Evolutionary conservation across 257 asterid species (phyloP), one percentile per base, ranked within the genome.

Genomic region (Cordia subcordata): DNA sequence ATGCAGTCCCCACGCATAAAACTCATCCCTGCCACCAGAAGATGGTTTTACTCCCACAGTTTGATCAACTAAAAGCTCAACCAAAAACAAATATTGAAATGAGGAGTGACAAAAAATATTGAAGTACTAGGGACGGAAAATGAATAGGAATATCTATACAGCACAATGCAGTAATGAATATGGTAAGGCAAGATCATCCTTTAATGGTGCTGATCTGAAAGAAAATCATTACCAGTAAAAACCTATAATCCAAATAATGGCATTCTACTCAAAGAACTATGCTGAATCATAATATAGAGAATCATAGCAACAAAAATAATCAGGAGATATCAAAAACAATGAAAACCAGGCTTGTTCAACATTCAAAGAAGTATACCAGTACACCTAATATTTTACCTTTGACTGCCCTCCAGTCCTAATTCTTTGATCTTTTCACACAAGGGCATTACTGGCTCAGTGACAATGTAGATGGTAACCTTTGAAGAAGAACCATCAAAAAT

Each of bases 401-500:
- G 99, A 71, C 82, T 81, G 75, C 95, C 96, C 61, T 79, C 72
- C 60, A 92, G 68, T 66, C 94, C 97, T 81, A 92, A 74, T 78
- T 92, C 97, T 86, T 86, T 92, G 73, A 92, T 78, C 79, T 88
- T 88, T 71, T 92, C 99, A 14, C 90, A 83, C 72, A 92, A 89
- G 54, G 99, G 97, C 86, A 88, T 77, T 33, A 92, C 99, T 64
- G 99, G 95, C 79, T 92, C 99, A 10, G 99, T 92, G 61, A 92
- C 99, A 65, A 92, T 81, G 66, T 92, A 92, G 65, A 92, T 84
- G 47, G 96, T 82, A 62, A 86, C 85, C 81, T 88, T 92, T 15
- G 94, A 66, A 56, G 68, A 77, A 46, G 96, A 68, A 59, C 95
- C 99, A 78, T 88, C 99, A 54, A 71, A 63, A 73, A 58, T 79